phyloP scores from a whole-genome alignment of 768 basidiomycete species.

The Leccinum broughii region DNA sequence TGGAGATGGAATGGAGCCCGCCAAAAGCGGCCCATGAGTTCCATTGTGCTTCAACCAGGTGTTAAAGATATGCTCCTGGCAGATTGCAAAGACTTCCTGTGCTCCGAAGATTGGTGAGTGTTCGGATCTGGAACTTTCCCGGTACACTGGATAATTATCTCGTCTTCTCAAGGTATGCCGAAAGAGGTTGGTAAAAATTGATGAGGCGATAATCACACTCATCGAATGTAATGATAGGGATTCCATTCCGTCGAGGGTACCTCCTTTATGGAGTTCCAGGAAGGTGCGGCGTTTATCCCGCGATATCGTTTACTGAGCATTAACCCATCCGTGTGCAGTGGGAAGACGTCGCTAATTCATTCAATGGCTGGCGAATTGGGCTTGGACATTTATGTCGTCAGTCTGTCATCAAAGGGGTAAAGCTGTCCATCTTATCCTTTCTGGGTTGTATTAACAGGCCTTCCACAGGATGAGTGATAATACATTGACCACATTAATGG shows the following conservation, averaged over 20 bases:
- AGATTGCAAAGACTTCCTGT: slow-evolving; percentile 83
- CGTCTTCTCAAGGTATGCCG: slow-evolving; percentile 74
- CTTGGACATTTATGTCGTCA: slow-evolving; percentile 90
- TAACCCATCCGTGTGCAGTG: slow-evolving; percentile 44
- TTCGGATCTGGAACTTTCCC: slow-evolving; percentile 24
- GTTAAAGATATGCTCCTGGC: slow-evolving; percentile 89
- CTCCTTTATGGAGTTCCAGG: slow-evolving; percentile 83
- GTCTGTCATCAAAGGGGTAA: slow-evolving; percentile 84
- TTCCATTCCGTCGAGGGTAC: slow-evolving; percentile 87
- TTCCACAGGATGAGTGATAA: slow-evolving; percentile 82
- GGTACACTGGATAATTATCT: slow-evolving; percentile 19
- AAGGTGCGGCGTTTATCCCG: slow-evolving; percentile 47
- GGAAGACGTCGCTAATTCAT: slow-evolving; percentile 85
- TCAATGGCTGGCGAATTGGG: slow-evolving; percentile 82
- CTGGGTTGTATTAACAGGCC: slow-evolving; percentile 10
- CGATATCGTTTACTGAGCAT: slow-evolving; percentile 4
- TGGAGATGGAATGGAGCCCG: slow-evolving; percentile 91
- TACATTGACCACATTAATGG: slow-evolving; percentile 84
- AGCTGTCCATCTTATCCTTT: slow-evolving; percentile 19
- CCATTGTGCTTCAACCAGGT: slow-evolving; percentile 87
- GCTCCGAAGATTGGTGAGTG: slow-evolving; percentile 80
- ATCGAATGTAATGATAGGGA: slow-evolving; percentile 48
- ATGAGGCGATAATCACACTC: slow-evolving; percentile 21
- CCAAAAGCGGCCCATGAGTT: slow-evolving; percentile 88
- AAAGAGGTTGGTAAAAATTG: slow-evolving; percentile 61